A percentile compares a stretch with the other conserved stretches of the same genome.
phyloP scores from a whole-genome alignment of 2,329 filamentous ascomycete species.

The Claviceps capensis region DNA sequence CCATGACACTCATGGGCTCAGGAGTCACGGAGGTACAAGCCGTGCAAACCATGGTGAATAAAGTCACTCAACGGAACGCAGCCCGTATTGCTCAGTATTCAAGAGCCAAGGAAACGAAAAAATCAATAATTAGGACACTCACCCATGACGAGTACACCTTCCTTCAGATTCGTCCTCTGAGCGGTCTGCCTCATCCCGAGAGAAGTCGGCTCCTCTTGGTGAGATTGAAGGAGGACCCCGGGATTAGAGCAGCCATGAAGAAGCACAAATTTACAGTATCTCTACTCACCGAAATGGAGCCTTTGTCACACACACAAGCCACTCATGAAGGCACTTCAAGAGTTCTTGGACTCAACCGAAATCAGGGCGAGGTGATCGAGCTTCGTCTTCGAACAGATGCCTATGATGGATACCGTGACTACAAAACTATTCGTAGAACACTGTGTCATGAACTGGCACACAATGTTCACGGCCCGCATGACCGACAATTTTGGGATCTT shows the following conservation, averaged over 20 bases:
- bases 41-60: constrained; percentile 34
- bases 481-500: constrained; percentile 78
- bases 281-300: constrained; percentile 91
- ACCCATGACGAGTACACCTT: constrained; percentile 66
- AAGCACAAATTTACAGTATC: constrained; percentile 76
- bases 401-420: constrained; percentile 87
- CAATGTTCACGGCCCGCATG: constrained; percentile 76
- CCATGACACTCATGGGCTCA: constrained; percentile 52
- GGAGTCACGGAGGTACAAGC: constrained; percentile 45
- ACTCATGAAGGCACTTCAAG: constrained; percentile 61
- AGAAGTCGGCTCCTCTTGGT: constrained; percentile 59
- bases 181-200: constrained; percentile 62
- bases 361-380: constrained; percentile 81
- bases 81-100: constrained; percentile 20
- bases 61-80: constrained; percentile 33
- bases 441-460: constrained; percentile 92
- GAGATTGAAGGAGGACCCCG: constrained; percentile 66
- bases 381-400: constrained; percentile 82
- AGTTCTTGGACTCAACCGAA: constrained; percentile 76
- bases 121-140: constrained; percentile 4
- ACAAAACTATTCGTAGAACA: constrained; percentile 79
- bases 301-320: constrained; percentile 57
- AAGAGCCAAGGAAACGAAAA: constrained; percentile 13
- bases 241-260: constrained; percentile 72
- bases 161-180: constrained; percentile 58